Evolutionary conservation across 768 basidiomycete genomes (phyloP).

Genomic region (Hygrophorus pudorinus): DNA sequence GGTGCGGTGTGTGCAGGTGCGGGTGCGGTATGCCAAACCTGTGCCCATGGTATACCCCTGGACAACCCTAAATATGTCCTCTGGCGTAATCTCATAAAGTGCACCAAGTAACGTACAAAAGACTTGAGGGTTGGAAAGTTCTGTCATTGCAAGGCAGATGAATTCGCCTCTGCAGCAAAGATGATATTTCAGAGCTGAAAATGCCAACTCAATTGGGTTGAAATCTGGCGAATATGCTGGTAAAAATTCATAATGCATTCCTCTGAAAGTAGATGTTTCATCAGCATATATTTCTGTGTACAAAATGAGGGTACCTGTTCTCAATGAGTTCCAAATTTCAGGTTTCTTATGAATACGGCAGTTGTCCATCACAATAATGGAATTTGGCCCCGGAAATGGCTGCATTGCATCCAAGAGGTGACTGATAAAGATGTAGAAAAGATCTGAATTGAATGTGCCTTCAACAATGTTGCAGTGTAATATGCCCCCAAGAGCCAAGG

Average conservation of each 20-base stretch:
- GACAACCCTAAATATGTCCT: too few species aligned
- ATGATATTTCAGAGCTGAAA: slow-evolving; percentile 19
- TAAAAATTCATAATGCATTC: slow-evolving; percentile 15
- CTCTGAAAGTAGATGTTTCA: slow-evolving; percentile 5
- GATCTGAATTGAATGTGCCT: background rate
- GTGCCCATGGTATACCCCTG: too few species aligned
- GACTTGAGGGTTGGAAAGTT: too few species aligned
- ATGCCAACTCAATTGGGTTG: slow-evolving; percentile 24
- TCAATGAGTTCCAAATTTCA: slow-evolving; percentile 20
- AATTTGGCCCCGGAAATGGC: too few species aligned
- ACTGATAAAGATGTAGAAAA: background rate
- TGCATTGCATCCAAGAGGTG: slow-evolving; percentile 15
- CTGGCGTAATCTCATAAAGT: too few species aligned
- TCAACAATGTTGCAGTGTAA: background rate
- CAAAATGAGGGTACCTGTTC: slow-evolving; percentile 14
- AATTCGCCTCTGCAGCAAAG: too few species aligned
- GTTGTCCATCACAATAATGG: slow-evolving; percentile 29
- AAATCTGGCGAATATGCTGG: slow-evolving; percentile 26
- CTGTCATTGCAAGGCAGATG: too few species aligned
- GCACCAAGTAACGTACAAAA: too few species aligned
- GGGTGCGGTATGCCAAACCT: too few species aligned
- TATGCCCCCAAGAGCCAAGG: slow-evolving; percentile 2
- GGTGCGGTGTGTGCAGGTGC: too few species aligned
- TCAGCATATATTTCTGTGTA: background rate
- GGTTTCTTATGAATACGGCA: too few species aligned